Percentiles rank a stretch among this genome's conserved stretches.
Conservation (phyloP, 257 asterid species). For the Nyctanthes arbortristis region DNA sequence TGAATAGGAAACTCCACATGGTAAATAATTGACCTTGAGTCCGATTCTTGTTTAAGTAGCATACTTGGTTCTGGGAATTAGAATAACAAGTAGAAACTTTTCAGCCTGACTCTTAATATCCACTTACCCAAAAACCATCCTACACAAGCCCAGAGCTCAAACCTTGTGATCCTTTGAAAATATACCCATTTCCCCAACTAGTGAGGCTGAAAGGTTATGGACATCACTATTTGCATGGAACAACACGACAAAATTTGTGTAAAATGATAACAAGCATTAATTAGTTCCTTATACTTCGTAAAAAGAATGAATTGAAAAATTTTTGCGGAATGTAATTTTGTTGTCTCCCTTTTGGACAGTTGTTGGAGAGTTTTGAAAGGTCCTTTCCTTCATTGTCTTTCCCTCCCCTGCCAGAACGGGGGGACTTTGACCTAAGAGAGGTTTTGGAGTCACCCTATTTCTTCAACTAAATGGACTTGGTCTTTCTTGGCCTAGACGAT, state of each 20-base stretch:
- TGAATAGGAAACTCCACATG: not conserved
- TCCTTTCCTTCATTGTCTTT: constrained; percentile 76
- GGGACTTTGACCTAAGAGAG: constrained; percentile 76
- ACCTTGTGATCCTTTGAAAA: not conserved
- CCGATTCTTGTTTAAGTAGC: too few species aligned
- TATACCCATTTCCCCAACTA: not conserved
- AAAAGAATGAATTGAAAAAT: not conserved
- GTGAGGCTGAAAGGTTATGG: not conserved
- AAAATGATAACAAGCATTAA: not conserved
- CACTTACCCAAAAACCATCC: not conserved
- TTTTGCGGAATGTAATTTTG: not conserved
- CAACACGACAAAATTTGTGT: not conserved
- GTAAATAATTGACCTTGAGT: too few species aligned
- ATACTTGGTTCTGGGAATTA: too few species aligned
- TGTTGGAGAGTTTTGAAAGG: constrained; percentile 70
- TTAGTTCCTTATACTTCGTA: not conserved
- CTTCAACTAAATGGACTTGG: constrained; percentile 60
- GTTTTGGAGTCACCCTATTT: constrained; percentile 84
- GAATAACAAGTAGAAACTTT: too few species aligned
- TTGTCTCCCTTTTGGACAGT: constrained; percentile 47
- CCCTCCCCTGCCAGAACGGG: constrained; percentile 92
- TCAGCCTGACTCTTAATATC: not conserved
- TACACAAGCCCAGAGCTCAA: not conserved
- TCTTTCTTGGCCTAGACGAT: not conserved
- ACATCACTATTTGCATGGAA: not conserved